These are phyloP conservation scores for Theobroma grandiflorum DNA, from an alignment of 441 rosid species.

Conservation along the genomic window DNA sequence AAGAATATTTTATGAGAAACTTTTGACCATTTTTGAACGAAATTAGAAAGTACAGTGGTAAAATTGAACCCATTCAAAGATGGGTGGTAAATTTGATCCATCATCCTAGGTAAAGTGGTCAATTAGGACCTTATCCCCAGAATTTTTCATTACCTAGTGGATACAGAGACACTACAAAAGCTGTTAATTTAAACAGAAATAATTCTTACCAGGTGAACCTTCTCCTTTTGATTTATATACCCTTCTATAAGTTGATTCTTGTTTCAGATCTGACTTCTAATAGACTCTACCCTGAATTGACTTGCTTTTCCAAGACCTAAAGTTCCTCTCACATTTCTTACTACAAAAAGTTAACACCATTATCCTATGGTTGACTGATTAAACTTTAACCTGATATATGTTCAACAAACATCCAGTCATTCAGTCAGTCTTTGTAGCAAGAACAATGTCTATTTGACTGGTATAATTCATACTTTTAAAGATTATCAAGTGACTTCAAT, in stretches of 20 bases:
- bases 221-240: not conserved
- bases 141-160: not conserved
- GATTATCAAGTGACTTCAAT: not conserved
- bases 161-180: not conserved
- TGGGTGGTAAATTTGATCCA: too few relatives aligned
- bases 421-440: not conserved
- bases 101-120: too few relatives aligned
- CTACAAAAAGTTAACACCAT: slow-evolving; percentile 6
- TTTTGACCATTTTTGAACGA: too few relatives aligned
- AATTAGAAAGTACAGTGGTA: too few relatives aligned
- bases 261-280: slow-evolving; percentile 1
- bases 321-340: not conserved
- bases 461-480: not conserved
- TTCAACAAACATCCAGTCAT: not conserved
- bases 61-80: too few relatives aligned
- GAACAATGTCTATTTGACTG: not conserved
- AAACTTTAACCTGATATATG: not conserved
- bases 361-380: not conserved
- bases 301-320: not conserved
- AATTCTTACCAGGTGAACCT: not conserved
- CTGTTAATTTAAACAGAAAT: not conserved
- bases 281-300: slow-evolving; percentile 3
- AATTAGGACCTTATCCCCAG: too few relatives aligned
- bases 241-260: slow-evolving; percentile 9
- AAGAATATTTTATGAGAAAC: too few relatives aligned